Evolutionary conservation across 495 filamentous ascomycete genomes (phyloP).

Genomic region (Pseudotulostoma volvatum): DNA sequence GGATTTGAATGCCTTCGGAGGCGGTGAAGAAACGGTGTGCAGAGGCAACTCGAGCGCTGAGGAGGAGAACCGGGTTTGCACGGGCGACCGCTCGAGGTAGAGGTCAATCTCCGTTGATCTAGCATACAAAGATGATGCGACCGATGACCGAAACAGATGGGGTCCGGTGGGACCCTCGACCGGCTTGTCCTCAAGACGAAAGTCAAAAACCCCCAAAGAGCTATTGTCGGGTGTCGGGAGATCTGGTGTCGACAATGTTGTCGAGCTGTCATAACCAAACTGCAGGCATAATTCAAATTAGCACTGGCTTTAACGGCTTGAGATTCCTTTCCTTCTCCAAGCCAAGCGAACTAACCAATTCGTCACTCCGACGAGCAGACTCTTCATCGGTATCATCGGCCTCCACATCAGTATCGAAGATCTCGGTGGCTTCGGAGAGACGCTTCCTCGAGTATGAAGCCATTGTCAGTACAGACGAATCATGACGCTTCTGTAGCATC

Average conservation of each 20-base stretch:
- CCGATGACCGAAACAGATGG: conserved; percentile 61
- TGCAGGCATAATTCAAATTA: too few relatives aligned
- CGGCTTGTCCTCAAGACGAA: conserved; percentile 24
- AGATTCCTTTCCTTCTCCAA: background rate
- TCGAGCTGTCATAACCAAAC: conserved; percentile 7
- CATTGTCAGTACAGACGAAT: background rate
- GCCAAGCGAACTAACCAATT: conserved; percentile 40
- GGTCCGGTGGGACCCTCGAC: conserved; percentile 58
- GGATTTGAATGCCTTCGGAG: conserved; percentile 15
- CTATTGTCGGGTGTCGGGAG: conserved; percentile 7
- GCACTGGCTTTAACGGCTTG: too few relatives aligned
- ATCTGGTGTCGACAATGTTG: conserved; percentile 8
- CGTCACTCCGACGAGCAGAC: conserved; percentile 46
- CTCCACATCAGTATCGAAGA: conserved; percentile 60
- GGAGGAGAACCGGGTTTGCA: conserved; percentile 14
- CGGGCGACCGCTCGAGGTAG: conserved; percentile 48
- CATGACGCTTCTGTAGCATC: background rate
- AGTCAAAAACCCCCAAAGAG: conserved; percentile 21
- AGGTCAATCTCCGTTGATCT: conserved; percentile 37
- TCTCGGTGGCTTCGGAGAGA: conserved; percentile 49
- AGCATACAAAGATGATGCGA: conserved; percentile 16
- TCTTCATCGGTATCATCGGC: conserved; percentile 46
- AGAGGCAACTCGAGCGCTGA: conserved; percentile 7
- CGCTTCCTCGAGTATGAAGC: background rate
- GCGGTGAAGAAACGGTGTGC: conserved; percentile 8